phyloP scores from a whole-genome alignment of 208 protist species.

The Leishmania gerbilli region DNA sequence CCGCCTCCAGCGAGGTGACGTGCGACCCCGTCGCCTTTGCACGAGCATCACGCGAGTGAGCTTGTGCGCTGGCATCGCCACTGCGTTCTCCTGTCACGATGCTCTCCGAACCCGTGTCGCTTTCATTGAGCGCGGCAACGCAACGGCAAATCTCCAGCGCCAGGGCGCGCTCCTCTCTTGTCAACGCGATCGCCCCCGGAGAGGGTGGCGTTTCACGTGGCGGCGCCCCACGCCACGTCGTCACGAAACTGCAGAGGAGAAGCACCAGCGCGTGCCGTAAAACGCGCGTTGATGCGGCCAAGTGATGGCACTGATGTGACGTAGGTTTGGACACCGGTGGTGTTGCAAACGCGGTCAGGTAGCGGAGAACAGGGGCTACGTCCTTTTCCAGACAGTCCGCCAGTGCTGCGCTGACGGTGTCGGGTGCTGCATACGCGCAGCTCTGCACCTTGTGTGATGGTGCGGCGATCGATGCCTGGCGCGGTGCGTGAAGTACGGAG shows the following conservation, averaged over 20 bases:
- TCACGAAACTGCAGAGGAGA: slow-evolving; percentile 19
- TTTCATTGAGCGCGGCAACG: neutral
- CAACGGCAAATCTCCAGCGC: slow-evolving; percentile 13
- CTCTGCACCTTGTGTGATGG: neutral
- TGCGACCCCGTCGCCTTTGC: neutral
- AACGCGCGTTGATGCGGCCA: neutral
- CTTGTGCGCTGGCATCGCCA: neutral
- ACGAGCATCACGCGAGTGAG: neutral
- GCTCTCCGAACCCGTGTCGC: neutral
- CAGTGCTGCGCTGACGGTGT: neutral
- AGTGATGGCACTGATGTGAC: neutral
- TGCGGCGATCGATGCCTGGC: neutral
- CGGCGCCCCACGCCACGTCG: slow-evolving; percentile 7
- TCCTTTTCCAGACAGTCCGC: neutral
- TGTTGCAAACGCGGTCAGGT: slow-evolving; percentile 1
- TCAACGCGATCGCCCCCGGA: neutral
- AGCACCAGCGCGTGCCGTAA: slow-evolving; percentile 17
- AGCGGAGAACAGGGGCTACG: slow-evolving; percentile 20
- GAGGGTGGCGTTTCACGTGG: neutral
- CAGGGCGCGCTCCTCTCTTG: slow-evolving; percentile 6
- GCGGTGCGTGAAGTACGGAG: neutral
- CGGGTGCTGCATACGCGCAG: neutral
- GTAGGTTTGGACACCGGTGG: neutral
- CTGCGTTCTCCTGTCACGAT: neutral
- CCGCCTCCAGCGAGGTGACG: neutral